Conservation (phyloP, 345 rosid genomes). For the Camelina sativa region DNA sequence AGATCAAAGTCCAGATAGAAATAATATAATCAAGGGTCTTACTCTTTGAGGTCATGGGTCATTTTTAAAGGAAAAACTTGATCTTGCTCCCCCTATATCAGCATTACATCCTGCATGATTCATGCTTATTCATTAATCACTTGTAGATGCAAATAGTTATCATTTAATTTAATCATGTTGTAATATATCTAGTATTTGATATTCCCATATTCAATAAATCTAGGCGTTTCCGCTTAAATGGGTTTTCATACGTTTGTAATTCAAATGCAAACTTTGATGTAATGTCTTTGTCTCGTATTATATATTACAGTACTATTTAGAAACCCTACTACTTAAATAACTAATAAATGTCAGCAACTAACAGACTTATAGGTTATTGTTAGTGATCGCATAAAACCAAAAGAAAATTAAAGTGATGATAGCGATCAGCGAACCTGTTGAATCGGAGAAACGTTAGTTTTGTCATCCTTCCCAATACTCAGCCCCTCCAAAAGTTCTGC, state of each 20-base stretch:
- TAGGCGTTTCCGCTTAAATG: too few species aligned
- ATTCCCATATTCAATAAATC: too few species aligned
- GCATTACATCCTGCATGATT: slow-evolving; percentile 60
- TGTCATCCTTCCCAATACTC: slow-evolving; percentile 55
- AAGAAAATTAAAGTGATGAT: background rate
- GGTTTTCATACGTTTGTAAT: too few species aligned
- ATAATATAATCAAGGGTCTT: slow-evolving; percentile 11
- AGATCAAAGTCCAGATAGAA: background rate
- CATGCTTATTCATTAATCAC: background rate
- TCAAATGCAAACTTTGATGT: background rate
- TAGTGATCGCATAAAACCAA: background rate
- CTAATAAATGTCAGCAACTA: background rate
- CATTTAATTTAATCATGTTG: background rate
- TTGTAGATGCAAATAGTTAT: background rate
- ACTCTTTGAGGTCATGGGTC: slow-evolving; percentile 79
- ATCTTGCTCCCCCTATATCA: slow-evolving; percentile 86
- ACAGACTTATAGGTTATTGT: background rate
- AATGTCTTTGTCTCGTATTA: background rate
- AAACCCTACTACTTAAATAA: background rate
- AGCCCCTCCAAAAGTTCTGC: slow-evolving; percentile 65
- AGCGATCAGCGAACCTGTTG: slow-evolving; percentile 56
- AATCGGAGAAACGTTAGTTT: slow-evolving; percentile 55
- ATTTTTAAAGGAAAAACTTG: slow-evolving; percentile 75
- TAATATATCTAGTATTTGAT: too few species aligned
- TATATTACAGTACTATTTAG: background rate